Evolutionary conservation across 129 eudicot genomes (phyloP).

Genomic region (Kitagawia praeruptora): DNA sequence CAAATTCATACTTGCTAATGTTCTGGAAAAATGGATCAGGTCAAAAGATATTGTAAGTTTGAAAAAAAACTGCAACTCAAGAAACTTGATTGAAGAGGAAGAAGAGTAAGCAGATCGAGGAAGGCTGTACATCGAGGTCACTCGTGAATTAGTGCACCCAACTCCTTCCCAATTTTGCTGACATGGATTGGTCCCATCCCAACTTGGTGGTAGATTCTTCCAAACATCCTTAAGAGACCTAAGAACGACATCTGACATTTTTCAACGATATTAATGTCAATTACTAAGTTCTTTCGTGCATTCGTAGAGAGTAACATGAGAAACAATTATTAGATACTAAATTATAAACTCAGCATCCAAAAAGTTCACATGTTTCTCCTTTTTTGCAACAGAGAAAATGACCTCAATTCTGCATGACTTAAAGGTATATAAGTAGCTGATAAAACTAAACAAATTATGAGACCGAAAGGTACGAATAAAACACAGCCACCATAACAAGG

Average conservation of each 20-base stretch:
- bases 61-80: background rate
- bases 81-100: background rate
- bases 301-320: background rate
- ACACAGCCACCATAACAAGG: background rate
- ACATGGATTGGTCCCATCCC: slow-evolving; percentile 11
- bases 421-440: too few relatives aligned
- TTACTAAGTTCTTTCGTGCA: background rate
- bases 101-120: background rate
- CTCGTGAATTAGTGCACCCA: slow-evolving; percentile 14
- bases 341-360: background rate
- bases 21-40: slow-evolving; percentile 27
- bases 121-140: slow-evolving; percentile 14
- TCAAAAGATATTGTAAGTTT: slow-evolving; percentile 1
- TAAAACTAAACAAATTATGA: background rate
- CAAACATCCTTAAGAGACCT: slow-evolving; percentile 3
- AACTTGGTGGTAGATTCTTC: slow-evolving; percentile 9
- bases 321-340: background rate
- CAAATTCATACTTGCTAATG: slow-evolving; percentile 50
- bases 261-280: background rate
- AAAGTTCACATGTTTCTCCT: background rate
- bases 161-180: slow-evolving; percentile 4
- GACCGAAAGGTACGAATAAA: too few relatives aligned
- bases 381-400: background rate
- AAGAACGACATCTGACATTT: background rate
- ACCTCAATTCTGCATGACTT: background rate